A percentile compares a stretch with the other conserved stretches of the same genome.
Conservation (phyloP, 2,329 filamentous ascomycete genomes). For the Thelonectria rubi region DNA sequence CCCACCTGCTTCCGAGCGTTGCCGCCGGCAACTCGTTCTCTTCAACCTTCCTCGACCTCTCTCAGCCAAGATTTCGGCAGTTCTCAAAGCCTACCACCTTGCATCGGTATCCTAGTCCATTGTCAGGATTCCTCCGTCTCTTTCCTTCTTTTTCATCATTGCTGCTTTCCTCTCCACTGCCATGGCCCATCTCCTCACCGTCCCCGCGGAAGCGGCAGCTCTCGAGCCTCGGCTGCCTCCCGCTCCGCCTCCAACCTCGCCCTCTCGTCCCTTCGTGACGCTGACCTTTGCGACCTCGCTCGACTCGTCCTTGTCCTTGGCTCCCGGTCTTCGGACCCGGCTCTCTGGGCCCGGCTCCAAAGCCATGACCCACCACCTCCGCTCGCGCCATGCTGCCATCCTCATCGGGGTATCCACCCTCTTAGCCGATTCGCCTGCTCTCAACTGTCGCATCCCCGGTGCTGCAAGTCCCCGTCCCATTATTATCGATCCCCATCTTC, state of each 20-base stretch:
- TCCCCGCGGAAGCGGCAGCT: constrained; percentile 44
- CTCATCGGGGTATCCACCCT: constrained; percentile 87
- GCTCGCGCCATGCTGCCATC: constrained; percentile 84
- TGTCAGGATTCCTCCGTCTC: neutral
- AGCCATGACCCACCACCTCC: constrained; percentile 91
- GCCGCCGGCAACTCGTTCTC: constrained; percentile 28
- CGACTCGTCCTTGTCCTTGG: constrained; percentile 79
- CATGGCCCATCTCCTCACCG: constrained; percentile 44
- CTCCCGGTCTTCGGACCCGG: constrained; percentile 81
- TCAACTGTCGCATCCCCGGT: constrained; percentile 81
- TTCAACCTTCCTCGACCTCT: constrained; percentile 16
- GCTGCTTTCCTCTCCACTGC: neutral
- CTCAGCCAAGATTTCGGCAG: constrained; percentile 7
- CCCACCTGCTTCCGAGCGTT: constrained; percentile 19
- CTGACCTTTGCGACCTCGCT: constrained; percentile 92
- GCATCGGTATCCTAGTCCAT: neutral
- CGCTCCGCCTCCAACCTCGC: constrained; percentile 1
- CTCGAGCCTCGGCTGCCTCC: constrained; percentile 47
- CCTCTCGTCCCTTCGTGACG: constrained; percentile 66
- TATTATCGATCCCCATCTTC: constrained; percentile 79
- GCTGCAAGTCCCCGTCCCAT: constrained; percentile 76
- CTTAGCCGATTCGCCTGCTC: constrained; percentile 81
- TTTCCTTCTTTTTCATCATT: constrained; percentile 1
- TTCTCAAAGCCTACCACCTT: constrained; percentile 14
- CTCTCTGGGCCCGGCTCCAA: constrained; percentile 87